A percentile compares a stretch with the other conserved stretches of the same genome.
Evolutionary conservation across 495 filamentous ascomycete species (phyloP).

Genomic region (Penicillium pulvis): DNA sequence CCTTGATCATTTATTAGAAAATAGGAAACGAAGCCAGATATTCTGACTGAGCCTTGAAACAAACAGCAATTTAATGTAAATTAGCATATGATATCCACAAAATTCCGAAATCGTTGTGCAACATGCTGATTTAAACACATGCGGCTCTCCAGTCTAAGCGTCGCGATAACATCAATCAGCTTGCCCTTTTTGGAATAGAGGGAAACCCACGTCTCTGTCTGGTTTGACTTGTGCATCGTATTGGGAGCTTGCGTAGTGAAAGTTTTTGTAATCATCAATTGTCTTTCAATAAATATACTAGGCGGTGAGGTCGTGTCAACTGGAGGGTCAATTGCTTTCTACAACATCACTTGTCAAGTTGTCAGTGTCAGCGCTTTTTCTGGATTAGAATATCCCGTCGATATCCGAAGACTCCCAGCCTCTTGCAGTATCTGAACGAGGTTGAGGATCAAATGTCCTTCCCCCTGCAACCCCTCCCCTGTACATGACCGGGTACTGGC

Average conservation of each 20-base stretch:
- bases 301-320: not conserved
- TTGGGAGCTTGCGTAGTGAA: not conserved
- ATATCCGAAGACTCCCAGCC: not conserved
- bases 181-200: not conserved
- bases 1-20: too few relatives aligned
- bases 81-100: not conserved
- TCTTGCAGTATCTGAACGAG: not conserved
- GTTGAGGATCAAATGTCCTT: not conserved
- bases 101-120: not conserved
- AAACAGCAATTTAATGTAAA: not conserved
- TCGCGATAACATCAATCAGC: not conserved
- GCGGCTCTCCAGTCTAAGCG: not conserved
- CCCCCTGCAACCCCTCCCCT: not conserved
- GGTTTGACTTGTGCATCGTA: not conserved
- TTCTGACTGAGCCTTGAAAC: not conserved
- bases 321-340: not conserved
- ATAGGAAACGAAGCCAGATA: too few relatives aligned
- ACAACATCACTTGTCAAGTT: not conserved
- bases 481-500: not conserved
- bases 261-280: not conserved
- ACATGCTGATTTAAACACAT: not conserved
- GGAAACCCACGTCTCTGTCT: not conserved
- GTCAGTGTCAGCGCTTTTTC: not conserved
- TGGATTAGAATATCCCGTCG: not conserved
- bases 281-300: not conserved